Evolutionary conservation across 2,329 filamentous ascomycete genomes (phyloP).

Genomic region (Fusarium incarnatum): DNA sequence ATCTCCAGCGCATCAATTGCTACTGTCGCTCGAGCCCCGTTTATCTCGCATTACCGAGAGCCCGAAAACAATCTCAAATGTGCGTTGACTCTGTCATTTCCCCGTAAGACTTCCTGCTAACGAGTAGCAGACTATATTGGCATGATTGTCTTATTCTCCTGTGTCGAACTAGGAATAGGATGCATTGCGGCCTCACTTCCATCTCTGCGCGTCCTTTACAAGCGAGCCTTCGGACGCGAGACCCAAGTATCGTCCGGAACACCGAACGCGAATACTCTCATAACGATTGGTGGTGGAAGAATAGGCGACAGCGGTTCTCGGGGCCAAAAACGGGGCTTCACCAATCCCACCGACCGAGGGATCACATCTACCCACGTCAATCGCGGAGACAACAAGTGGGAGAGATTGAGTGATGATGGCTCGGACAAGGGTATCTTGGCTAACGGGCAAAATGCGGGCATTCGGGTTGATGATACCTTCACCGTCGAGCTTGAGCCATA

Average conservation of each 20-base stretch:
- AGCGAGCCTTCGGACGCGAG: background rate
- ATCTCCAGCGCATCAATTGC: constrained; percentile 7
- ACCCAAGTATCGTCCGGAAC: background rate
- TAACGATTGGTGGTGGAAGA: background rate
- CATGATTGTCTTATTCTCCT: constrained; percentile 8
- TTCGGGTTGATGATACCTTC: background rate
- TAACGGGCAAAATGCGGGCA: background rate
- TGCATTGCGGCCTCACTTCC: background rate
- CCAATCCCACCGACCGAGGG: background rate
- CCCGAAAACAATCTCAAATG: constrained; percentile 10
- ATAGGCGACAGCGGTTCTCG: background rate
- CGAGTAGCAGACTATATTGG: background rate
- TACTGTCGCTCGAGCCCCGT: constrained; percentile 2
- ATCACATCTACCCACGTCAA: background rate
- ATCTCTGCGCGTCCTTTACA: background rate
- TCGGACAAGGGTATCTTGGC: background rate
- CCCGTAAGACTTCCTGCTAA: background rate
- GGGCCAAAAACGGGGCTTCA: background rate
- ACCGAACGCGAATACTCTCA: background rate
- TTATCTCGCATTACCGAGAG: constrained; percentile 3
- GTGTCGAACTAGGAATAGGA: constrained; percentile 4
- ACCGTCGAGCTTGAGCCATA: constrained; percentile 9
- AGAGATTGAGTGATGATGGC: background rate
- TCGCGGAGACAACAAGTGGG: background rate
- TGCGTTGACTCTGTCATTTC: background rate